phyloP scores from a whole-genome alignment of 345 rosid species.

The Eucalyptus brandiana region DNA sequence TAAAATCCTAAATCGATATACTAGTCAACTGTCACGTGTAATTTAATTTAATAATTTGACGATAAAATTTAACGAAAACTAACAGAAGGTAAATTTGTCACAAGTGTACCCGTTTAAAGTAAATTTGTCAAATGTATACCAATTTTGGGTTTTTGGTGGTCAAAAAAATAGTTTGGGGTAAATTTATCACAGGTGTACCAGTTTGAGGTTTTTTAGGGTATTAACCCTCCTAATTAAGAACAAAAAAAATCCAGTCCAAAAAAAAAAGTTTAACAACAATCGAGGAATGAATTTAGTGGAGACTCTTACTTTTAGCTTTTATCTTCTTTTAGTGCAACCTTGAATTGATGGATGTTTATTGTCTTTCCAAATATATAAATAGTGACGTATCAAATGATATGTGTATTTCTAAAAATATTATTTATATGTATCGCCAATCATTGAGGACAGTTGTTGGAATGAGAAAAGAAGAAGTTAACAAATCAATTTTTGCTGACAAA shows the following conservation, averaged over 20 bases:
- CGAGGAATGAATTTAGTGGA: neutral
- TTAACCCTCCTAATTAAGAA: neutral
- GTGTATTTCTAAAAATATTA: neutral
- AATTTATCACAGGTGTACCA: too few species aligned
- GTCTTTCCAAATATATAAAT: neutral
- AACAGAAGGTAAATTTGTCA: too few species aligned
- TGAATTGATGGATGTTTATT: neutral
- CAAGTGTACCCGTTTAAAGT: too few species aligned
- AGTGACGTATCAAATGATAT: neutral
- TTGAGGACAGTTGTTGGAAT: rapidly evolving
- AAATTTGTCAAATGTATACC: too few species aligned
- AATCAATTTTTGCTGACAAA: neutral
- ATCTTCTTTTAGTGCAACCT: neutral
- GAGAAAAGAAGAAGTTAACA: neutral
- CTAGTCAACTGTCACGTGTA: too few species aligned
- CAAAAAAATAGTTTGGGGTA: too few species aligned
- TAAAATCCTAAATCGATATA: too few species aligned
- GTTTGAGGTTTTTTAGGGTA: too few species aligned
- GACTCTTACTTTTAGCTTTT: neutral
- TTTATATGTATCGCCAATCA: neutral
- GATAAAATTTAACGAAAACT: too few species aligned
- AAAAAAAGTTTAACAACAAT: neutral
- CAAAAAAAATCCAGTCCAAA: neutral
- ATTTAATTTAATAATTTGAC: too few species aligned
- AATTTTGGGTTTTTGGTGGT: too few species aligned